Base-by-base conservation (phyloP, 139 green algal species). In the Micromonas pusilla region DNA sequence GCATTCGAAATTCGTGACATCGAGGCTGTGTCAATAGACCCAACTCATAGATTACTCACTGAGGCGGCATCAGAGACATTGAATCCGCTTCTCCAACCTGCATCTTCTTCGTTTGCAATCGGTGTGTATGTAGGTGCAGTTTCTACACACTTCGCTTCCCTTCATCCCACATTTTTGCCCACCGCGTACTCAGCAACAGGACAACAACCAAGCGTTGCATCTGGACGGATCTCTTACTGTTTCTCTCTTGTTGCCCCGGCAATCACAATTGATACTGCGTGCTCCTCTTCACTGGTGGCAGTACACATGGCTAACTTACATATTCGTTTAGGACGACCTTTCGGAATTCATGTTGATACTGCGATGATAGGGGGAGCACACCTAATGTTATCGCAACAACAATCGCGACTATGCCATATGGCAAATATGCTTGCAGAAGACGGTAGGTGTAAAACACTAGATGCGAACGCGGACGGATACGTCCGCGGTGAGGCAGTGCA, bases 401-500 rank as follows among this genome's bases (percentile, higher is more conserved):
- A 87, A 19, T 39, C 52, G 20, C 20, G 25, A 6, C 21, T 53
- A 23, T 79, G 36, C 52, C 52, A 72, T 57, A 23, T 4, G 0
- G 86, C 86, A 21, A 87, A 89, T 76, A 94, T 96, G 87, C 84
- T 97, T 45, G 83, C 88, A 1, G 62, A 80, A 1, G 91, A 93
- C 32, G 92, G 92, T 26, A 81, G 91, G 32, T 96, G 89, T 83
- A 96, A 92, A 45, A 71, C 82, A 2, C 68, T 96, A 28, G 91
- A 94, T 72, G 87, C 85, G 1, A 79, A 78, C 0, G 91, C 89
- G 2, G 88, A 93, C 66, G 91, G 91, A 23, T 96, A 96, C 77
- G 91, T 91, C 0, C 79, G 91, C 13, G 53, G 25, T 31, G 73
- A 79, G 52, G 30, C 53, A 6, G 9, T 52, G 6, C 52, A 20